phyloP scores from a whole-genome alignment of 768 basidiomycete species.

The Collybia sp. region DNA sequence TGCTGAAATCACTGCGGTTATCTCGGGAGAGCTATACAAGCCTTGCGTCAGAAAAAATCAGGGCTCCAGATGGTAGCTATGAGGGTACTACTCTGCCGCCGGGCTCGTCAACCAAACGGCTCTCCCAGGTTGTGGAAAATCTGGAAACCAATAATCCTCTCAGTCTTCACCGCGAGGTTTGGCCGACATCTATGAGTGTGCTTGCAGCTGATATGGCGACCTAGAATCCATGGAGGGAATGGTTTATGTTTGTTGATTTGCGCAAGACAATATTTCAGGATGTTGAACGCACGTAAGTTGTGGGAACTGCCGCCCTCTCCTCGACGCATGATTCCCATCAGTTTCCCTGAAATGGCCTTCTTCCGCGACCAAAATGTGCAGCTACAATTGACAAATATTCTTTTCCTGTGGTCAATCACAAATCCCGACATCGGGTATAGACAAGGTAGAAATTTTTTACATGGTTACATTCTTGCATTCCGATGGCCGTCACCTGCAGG shows the following conservation, averaged over 20 bases:
- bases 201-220: slow-evolving; percentile 1
- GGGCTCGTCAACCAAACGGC: slow-evolving; percentile 32
- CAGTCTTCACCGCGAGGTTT: slow-evolving; percentile 72
- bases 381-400: slow-evolving; percentile 74
- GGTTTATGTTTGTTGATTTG: slow-evolving; percentile 88
- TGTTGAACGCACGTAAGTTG: slow-evolving; percentile 87
- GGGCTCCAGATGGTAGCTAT: slow-evolving; percentile 83
- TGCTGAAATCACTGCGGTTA: slow-evolving; percentile 37
- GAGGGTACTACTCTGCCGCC: slow-evolving; percentile 62
- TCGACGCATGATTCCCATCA: slow-evolving; percentile 22
- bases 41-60: slow-evolving; percentile 64
- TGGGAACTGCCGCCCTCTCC: slow-evolving; percentile 1
- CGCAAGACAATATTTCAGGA: slow-evolving; percentile 90
- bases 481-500: slow-evolving; percentile 37
- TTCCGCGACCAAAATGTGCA: slow-evolving; percentile 78
- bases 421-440: slow-evolving; percentile 88
- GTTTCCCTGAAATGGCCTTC: slow-evolving; percentile 95
- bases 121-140: slow-evolving; percentile 29
- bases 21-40: slow-evolving; percentile 54
- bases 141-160: slow-evolving; percentile 77
- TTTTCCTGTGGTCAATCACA: slow-evolving; percentile 79
- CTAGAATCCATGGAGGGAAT: slow-evolving; percentile 95
- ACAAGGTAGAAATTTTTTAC: slow-evolving; percentile 43
- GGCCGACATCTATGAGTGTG: slow-evolving; percentile 5
- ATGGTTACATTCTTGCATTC: neutral